Base-by-base conservation (phyloP, 805 yeast genomes). In the Jamesozyma piceae region DNA sequence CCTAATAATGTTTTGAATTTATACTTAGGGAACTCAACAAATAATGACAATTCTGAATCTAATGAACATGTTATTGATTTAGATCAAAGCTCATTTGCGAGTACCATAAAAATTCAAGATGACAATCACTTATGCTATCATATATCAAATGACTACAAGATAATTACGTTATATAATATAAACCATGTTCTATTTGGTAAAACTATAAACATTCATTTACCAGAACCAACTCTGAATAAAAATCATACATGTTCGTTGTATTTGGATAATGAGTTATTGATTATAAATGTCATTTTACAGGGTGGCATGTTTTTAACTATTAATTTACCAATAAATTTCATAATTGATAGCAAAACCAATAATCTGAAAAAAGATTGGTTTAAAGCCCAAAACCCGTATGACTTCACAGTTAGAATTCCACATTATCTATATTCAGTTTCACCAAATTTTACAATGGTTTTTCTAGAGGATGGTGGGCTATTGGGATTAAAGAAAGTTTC, bases 401-500 rank as follows among this genome's bases (percentile, higher is more conserved):
- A 77, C 6, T 77, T 80, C 49, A 75, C 74, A 27, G 55, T 74
- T 5, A 68, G 82, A 51, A 60, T 63, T 20, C 87, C 90, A 1
- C 73, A 75, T 35, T 60, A 70, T 18, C 51, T 82, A 46, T 65
- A 69, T 39, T 58, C 80, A 1, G 60, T 78, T 14, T 69, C 74
- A 27, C 47, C 63, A 0, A 52, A 55, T 2, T 68, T 72, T 36
- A 55, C 78, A 8, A 57, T 87, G 3, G 76, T 82, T 0, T 69
- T 86, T 4, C 66, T 88, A 38, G 69, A 71, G 35, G 95, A 89
- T 62, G 96, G 97, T 21, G 86, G 89, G 1, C 58, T 88, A 34
- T 62, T 86, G 39, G 79, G 78, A 36, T 65, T 82, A 44, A 53
- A 54, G 24, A 60, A 56, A 47, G 26, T 41, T 10, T 35, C 41